Conservation (phyloP, 2,329 filamentous ascomycete species). For the Claviceps sorghi region DNA sequence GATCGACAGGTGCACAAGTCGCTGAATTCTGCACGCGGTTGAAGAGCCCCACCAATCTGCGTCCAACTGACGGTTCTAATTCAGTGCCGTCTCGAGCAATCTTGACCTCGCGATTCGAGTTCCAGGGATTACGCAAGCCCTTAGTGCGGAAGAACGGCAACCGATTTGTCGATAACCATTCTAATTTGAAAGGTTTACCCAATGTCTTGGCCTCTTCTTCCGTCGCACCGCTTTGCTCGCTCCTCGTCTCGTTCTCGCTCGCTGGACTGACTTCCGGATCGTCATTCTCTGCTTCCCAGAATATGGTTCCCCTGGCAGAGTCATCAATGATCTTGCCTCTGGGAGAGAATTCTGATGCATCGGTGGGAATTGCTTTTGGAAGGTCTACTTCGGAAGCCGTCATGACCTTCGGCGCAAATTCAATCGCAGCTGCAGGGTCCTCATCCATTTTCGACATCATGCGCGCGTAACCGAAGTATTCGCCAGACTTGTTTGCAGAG, state of each 20-base stretch:
- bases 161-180: constrained; percentile 74
- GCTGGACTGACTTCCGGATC: constrained; percentile 32
- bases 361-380: constrained; percentile 66
- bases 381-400: constrained; percentile 42
- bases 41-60: constrained; percentile 65
- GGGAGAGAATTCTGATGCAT: constrained; percentile 63
- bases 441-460: constrained; percentile 78
- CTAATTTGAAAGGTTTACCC: constrained; percentile 81
- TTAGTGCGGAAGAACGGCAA: constrained; percentile 82
- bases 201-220: constrained; percentile 49
- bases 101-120: constrained; percentile 88
- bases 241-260: constrained; percentile 25
- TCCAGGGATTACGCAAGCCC: constrained; percentile 84
- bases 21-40: constrained; percentile 36
- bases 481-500: constrained; percentile 92
- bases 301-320: constrained; percentile 84
- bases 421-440: constrained; percentile 53
- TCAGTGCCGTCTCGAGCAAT: constrained; percentile 92
- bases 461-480: constrained; percentile 88
- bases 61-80: constrained; percentile 68
- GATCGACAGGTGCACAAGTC: constrained; percentile 15
- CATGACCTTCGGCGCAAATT: constrained; percentile 53
- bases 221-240: constrained; percentile 25
- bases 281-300: constrained; percentile 72
- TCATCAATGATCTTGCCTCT: constrained; percentile 84